Conservation (phyloP, 345 rosid genomes). For the Cardamine resedifolia region DNA sequence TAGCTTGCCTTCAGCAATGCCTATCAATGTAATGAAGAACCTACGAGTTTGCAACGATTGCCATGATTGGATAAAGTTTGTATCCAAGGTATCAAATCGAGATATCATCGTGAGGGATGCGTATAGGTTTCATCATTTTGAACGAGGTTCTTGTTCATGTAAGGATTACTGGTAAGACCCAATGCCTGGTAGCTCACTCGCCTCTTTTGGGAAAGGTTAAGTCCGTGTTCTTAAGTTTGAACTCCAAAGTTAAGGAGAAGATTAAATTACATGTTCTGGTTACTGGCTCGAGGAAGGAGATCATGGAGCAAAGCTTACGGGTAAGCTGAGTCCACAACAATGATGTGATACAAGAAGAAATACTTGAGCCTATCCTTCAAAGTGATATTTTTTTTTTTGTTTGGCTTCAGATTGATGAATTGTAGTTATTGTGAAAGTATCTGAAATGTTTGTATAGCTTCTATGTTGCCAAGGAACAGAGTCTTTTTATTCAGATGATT, state of each 20-base stretch:
- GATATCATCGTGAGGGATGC: slow-evolving; percentile 69
- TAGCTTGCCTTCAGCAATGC: slow-evolving; percentile 55
- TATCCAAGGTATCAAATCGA: slow-evolving; percentile 69
- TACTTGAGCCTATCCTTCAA: not conserved
- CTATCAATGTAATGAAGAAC: slow-evolving; percentile 81
- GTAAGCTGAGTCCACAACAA: slow-evolving; percentile 17
- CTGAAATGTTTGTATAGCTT: too few relatives aligned
- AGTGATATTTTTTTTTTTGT: not conserved
- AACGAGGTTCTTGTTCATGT: slow-evolving; percentile 76
- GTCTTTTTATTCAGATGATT: too few relatives aligned
- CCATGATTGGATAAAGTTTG: slow-evolving; percentile 81
- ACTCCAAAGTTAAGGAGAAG: not conserved
- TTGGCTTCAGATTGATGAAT: not conserved
- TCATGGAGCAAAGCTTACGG: slow-evolving; percentile 44
- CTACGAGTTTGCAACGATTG: slow-evolving; percentile 79
- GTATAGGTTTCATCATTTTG: slow-evolving; percentile 81
- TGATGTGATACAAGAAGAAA: not conserved
- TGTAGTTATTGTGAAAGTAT: not conserved
- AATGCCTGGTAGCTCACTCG: not conserved
- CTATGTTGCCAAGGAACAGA: too few relatives aligned
- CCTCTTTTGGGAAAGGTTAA: slow-evolving; percentile 1
- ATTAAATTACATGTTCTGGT: not conserved
- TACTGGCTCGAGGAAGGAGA: not conserved
- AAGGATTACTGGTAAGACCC: slow-evolving; percentile 64
- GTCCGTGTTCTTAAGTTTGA: not conserved